A percentile compares a stretch with the other conserved stretches of the same genome.
Conservation (phyloP, 768 basidiomycete genomes). For the Suillus americanus region DNA sequence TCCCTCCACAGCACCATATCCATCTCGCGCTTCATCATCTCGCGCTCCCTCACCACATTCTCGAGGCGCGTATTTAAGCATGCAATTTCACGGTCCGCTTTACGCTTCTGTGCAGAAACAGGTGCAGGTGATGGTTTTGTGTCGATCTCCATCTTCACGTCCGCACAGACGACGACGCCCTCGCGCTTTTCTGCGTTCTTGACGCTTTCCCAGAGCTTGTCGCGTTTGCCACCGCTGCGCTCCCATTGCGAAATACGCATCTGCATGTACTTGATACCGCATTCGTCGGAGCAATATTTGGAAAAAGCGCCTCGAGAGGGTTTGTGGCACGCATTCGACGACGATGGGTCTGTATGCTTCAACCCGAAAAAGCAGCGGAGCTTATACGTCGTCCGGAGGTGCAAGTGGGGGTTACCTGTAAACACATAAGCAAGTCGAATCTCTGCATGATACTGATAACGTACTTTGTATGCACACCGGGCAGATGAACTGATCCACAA, state of each 20-base stretch:
- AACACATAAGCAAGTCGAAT: conserved; percentile 1
- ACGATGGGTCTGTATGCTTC: conserved; percentile 59
- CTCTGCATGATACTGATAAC: conserved; percentile 30
- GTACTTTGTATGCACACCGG: conserved; percentile 74
- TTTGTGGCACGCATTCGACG: conserved; percentile 71
- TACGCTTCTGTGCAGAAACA: conserved; percentile 42
- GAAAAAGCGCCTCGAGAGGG: conserved; percentile 81
- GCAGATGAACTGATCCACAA: conserved; percentile 92
- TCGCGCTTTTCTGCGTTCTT: conserved; percentile 69
- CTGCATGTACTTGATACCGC: conserved; percentile 75
- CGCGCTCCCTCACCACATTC: conserved; percentile 57
- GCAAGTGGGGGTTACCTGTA: conserved; percentile 58
- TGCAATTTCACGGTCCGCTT: conserved; percentile 54
- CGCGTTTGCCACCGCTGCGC: conserved; percentile 60
- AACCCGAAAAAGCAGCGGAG: conserved; percentile 72
- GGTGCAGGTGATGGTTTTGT: conserved; percentile 12
- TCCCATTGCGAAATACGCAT: conserved; percentile 61
- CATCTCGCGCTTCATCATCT: conserved; percentile 65
- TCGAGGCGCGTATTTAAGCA: conserved; percentile 55
- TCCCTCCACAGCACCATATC: conserved; percentile 72
- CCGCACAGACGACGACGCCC: conserved; percentile 57
- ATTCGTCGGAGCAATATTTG: conserved; percentile 91
- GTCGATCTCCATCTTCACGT: conserved; percentile 26
- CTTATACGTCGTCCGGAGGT: conserved; percentile 76
- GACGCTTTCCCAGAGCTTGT: conserved; percentile 72